These are phyloP conservation scores for Penicillium brasilianum DNA, from an alignment of 2,329 filamentous ascomycete species.

Conservation along the genomic window DNA sequence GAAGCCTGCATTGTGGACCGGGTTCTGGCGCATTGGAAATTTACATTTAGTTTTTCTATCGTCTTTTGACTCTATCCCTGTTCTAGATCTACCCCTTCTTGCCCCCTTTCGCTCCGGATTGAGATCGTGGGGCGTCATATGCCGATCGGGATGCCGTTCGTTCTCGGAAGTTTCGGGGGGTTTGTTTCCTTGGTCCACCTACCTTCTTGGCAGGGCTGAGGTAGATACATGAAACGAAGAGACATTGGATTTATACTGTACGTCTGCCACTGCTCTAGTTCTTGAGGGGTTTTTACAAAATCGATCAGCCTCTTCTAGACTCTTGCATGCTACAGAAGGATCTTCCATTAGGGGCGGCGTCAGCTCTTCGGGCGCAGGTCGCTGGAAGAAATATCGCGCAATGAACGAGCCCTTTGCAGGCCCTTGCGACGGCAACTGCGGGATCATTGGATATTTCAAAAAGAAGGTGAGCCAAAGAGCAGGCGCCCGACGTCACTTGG, in stretches of 20 bases:
- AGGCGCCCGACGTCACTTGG: neutral
- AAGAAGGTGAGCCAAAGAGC: neutral
- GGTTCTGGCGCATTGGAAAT: slow-evolving; percentile 18
- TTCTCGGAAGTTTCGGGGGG: slow-evolving; percentile 6
- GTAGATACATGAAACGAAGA: slow-evolving; percentile 8
- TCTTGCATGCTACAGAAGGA: neutral
- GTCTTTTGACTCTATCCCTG: no score
- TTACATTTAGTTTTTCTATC: slow-evolving; percentile 4
- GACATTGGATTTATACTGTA: neutral
- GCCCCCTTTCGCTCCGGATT: neutral
- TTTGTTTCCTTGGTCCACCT: neutral
- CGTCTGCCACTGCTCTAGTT: neutral
- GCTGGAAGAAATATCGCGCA: slow-evolving; percentile 1
- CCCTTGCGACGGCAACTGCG: neutral
- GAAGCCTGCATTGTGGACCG: slow-evolving; percentile 18
- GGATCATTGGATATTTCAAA: neutral
- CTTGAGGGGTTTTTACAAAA: neutral
- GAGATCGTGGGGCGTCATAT: neutral
- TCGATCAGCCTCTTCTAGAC: neutral
- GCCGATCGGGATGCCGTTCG: slow-evolving; percentile 25
- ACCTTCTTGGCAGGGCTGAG: slow-evolving; percentile 22
- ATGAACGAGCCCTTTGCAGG: neutral
- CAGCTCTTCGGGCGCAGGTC: neutral
- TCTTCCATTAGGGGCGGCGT: neutral
- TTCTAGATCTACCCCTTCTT: neutral